Evolutionary conservation across 2,329 filamentous ascomycete species (phyloP).

Genomic region (Calcarisporium arbuscula): DNA sequence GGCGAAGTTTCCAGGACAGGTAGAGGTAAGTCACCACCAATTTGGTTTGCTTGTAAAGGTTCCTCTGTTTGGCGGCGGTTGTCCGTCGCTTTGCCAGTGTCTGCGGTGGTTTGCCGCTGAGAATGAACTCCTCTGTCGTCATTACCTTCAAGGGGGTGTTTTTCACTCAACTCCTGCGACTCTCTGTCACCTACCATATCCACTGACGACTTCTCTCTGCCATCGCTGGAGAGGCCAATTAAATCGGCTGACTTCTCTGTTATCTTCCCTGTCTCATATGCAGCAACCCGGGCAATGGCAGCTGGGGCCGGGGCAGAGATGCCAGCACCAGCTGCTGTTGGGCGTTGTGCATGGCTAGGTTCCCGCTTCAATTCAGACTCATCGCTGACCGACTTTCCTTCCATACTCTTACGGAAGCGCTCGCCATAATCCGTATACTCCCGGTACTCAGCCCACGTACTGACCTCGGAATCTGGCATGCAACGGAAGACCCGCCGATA

Average conservation of each 20-base stretch:
- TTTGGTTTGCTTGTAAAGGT: too few relatives aligned
- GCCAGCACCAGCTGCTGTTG: slow-evolving; percentile 31
- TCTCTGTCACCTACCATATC: slow-evolving; percentile 23
- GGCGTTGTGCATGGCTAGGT: slow-evolving; percentile 20
- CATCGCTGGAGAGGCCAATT: too few relatives aligned
- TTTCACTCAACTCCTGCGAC: slow-evolving; percentile 30
- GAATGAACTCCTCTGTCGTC: too few relatives aligned
- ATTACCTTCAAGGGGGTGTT: too few relatives aligned
- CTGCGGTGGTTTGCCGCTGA: too few relatives aligned
- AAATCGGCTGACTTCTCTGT: slow-evolving; percentile 21
- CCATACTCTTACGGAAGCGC: slow-evolving; percentile 65
- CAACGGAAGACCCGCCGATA: slow-evolving; percentile 92
- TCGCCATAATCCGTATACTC: slow-evolving; percentile 73
- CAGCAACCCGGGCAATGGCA: slow-evolving; percentile 27
- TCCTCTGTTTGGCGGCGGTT: too few relatives aligned
- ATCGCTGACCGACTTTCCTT: slow-evolving; percentile 44
- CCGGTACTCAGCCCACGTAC: slow-evolving; percentile 88
- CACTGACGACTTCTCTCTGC: slow-evolving; percentile 25
- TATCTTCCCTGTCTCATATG: slow-evolving; percentile 26
- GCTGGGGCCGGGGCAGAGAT: slow-evolving; percentile 36
- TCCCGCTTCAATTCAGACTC: slow-evolving; percentile 41
- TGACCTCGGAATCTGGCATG: slow-evolving; percentile 93
- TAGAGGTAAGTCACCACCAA: slow-evolving; percentile 39
- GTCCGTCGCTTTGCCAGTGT: slow-evolving; percentile 18
- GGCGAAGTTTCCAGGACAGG: slow-evolving; percentile 37